Conservation (phyloP, 352 stramenopile species). For the Globisporangium viniferum region DNA sequence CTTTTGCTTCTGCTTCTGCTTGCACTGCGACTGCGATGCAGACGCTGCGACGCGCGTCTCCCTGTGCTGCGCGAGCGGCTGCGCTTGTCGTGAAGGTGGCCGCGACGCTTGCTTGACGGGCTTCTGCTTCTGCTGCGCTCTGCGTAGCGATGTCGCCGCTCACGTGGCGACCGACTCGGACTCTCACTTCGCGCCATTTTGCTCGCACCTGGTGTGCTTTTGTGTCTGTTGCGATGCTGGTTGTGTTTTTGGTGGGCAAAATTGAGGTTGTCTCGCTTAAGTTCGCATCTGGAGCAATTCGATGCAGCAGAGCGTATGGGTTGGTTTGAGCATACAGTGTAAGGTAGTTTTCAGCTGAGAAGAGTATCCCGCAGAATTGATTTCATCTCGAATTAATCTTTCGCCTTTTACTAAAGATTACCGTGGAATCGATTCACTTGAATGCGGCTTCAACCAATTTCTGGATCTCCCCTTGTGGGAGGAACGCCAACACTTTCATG, state of each 20-base stretch:
- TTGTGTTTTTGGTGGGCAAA: neutral
- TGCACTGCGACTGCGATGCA: slow-evolving; percentile 13
- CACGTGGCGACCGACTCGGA: neutral
- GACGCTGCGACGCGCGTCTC: neutral
- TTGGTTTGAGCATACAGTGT: neutral
- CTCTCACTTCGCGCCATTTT: slow-evolving; percentile 12
- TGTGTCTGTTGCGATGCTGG: neutral
- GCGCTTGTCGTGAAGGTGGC: neutral
- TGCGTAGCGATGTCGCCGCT: neutral
- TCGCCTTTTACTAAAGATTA: slow-evolving; percentile 95
- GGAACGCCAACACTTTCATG: neutral
- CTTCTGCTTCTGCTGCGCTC: neutral
- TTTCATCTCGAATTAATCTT: slow-evolving; percentile 88
- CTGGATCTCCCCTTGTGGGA: slow-evolving; percentile 23
- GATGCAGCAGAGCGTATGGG: neutral
- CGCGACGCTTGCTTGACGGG: neutral
- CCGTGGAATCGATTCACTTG: slow-evolving; percentile 73
- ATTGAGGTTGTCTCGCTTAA: neutral
- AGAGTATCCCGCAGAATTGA: slow-evolving; percentile 43
- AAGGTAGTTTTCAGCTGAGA: no score
- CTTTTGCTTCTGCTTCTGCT: slow-evolving; percentile 15
- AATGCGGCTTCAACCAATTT: slow-evolving; percentile 84
- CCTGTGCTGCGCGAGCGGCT: neutral
- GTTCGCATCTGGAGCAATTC: neutral
- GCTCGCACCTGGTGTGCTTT: neutral